Conservation (phyloP, 768 basidiomycete genomes). For the Termitomyces sp. region DNA sequence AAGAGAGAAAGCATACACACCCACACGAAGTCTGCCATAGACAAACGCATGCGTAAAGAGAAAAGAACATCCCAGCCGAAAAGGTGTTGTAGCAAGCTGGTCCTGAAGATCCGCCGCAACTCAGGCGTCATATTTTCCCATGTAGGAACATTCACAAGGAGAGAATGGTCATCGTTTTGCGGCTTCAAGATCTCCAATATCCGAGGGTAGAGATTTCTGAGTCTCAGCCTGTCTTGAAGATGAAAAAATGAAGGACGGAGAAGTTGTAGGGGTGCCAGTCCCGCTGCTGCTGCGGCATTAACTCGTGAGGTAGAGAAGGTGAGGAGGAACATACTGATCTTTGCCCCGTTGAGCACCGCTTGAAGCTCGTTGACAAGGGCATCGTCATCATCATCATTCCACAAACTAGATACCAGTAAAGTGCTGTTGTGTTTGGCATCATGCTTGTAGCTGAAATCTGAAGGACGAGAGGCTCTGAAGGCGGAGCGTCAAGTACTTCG, state of each 20-base stretch:
- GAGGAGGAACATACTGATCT: constrained; percentile 25
- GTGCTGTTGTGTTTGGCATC: constrained; percentile 60
- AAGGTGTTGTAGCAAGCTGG: constrained; percentile 51
- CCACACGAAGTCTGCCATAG: constrained; percentile 49
- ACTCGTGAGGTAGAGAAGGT: not conserved
- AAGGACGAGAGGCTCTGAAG: constrained; percentile 53
- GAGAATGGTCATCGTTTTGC: constrained; percentile 29
- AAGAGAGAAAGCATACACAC: constrained; percentile 23
- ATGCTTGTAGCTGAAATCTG: constrained; percentile 80
- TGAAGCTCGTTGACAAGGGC: constrained; percentile 31
- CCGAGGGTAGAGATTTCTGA: constrained; percentile 35
- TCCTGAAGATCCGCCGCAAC: constrained; percentile 42
- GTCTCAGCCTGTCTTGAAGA: constrained; percentile 31
- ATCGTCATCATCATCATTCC: constrained; percentile 38
- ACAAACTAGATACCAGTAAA: constrained; percentile 56
- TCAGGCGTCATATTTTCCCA: constrained; percentile 29
- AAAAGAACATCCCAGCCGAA: constrained; percentile 59
- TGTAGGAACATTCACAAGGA: constrained; percentile 25
- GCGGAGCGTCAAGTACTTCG: not conserved
- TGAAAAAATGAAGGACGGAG: constrained; percentile 52
- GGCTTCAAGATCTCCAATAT: constrained; percentile 44
- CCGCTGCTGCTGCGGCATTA: constrained; percentile 26
- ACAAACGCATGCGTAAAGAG: constrained; percentile 53
- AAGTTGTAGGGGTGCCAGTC: constrained; percentile 43
- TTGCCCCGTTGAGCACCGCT: constrained; percentile 23